Conservation (phyloP, 73 alveolate species). For the Tetrahymena borealis region DNA sequence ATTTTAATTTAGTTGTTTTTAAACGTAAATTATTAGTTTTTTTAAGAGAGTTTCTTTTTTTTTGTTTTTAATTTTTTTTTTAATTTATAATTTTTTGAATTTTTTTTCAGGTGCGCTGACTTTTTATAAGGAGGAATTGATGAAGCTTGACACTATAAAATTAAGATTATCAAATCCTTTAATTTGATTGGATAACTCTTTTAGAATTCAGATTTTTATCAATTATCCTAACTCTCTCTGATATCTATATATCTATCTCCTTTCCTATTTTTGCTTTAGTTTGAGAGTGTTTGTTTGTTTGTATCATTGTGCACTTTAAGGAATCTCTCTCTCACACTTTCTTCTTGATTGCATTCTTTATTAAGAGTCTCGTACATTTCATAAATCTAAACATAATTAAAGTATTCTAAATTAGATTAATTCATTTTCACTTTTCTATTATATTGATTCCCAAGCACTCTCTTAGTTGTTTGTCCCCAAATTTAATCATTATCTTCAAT, state of each 20-base stretch:
- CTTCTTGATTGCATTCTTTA: not conserved
- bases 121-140: not conserved
- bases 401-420: not conserved
- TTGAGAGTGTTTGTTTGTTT: not conserved
- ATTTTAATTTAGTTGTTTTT: not conserved
- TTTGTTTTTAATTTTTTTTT: not conserved
- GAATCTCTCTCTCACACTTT: not conserved
- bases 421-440: not conserved
- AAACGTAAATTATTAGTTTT: not conserved
- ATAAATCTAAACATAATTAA: not conserved
- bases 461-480: not conserved
- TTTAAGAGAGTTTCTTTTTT: not conserved
- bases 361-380: not conserved
- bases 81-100: not conserved
- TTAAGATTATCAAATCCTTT: not conserved
- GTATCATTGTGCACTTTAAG: not conserved
- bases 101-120: slow-evolving; percentile 1
- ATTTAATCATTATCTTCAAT: not conserved
- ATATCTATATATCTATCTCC: not conserved
- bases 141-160: not conserved
- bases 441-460: not conserved
- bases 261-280: not conserved
- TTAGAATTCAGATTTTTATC: not conserved
- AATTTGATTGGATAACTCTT: not conserved
- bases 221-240: not conserved